Evolutionary conservation across 1,284 basidiomycete genomes (phyloP).

Genomic region (Apiotrichum gamsii): DNA sequence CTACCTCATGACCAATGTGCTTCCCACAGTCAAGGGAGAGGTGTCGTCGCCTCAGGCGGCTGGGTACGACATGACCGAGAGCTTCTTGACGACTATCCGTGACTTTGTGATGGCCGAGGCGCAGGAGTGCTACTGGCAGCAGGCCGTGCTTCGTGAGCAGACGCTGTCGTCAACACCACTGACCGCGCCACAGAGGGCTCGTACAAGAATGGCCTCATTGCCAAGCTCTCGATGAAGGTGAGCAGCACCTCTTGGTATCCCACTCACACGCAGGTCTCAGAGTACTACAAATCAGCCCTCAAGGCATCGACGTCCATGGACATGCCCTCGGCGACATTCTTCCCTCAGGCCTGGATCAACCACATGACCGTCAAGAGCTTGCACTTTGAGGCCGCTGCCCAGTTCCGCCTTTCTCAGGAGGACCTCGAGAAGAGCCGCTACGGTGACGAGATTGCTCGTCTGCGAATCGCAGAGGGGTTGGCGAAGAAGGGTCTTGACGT

Average conservation of each 20-base stretch:
- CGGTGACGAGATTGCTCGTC: conserved; percentile 71
- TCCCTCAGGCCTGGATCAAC: conserved; percentile 66
- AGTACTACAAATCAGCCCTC: conserved; percentile 60
- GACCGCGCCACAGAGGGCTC: conserved; percentile 52
- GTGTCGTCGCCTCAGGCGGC: conserved; percentile 46
- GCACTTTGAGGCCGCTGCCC: conserved; percentile 86
- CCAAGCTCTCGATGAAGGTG: conserved; percentile 74
- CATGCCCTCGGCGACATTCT: conserved; percentile 42
- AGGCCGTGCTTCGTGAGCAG: conserved; percentile 68
- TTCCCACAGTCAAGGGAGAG: conserved; percentile 56
- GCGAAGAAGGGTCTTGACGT: conserved; percentile 68
- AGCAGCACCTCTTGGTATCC: neutral
- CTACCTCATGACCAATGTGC: conserved; percentile 56
- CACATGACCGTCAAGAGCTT: conserved; percentile 76
- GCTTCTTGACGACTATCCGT: conserved; percentile 62
- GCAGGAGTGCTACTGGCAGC: conserved; percentile 95
- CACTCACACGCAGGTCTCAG: conserved; percentile 53
- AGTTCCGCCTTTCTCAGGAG: conserved; percentile 82
- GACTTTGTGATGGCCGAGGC: conserved; percentile 86
- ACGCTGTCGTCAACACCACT: conserved; percentile 4
- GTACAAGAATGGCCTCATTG: conserved; percentile 76
- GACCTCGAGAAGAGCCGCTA: conserved; percentile 83
- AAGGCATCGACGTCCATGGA: conserved; percentile 54
- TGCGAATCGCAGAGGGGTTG: conserved; percentile 60
- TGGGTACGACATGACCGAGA: conserved; percentile 57